Base-by-base conservation (phyloP, 768 basidiomycete genomes). In the Lactarius pseudohatsudake region DNA sequence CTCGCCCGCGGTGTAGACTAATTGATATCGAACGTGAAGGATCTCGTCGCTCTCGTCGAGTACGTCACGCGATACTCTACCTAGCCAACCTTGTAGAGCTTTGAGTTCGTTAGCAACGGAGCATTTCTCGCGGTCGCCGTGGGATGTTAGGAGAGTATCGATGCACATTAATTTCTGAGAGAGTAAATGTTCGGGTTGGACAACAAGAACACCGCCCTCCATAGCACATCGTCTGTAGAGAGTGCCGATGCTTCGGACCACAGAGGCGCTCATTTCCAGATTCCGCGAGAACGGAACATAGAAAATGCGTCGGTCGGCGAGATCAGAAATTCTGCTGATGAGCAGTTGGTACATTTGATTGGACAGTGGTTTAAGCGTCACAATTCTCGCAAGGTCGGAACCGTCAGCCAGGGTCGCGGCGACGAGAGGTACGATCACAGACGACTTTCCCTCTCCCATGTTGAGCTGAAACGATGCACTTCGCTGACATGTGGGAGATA, bases 391-490 rank as follows among this genome's bases (percentile, higher is more conserved):
- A 1, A 85, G 75, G 38, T 74, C 77, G 1, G 74, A 11, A 0
- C 81, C 78, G 68, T 85, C 76, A 0, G 84, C 79, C 4, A 85
- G 75, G 2, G 71, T 69, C 4, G 77, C 69, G 0, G 76, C 75
- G 1, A 78, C 73, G 34, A 85, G 73, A 0, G 85, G 85, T 2
- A 85, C 77, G 20, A 86, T 86, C 3, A 83, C 82, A 4, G 79
- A 77, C 11, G 82, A 79, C 65, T 86, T 85, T 1, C 84, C 85
- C 64, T 86, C 84, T 3, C 84, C 84, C 84, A 86, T 86, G 56
- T 86, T 84, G n/a, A 85, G 78, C 45, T 85, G 84, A 34, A 82
- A 72, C 6, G 77, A 72, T 0, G 79, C 78, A 59, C 81, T 86
- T 11, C 68, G 15, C 1, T 66, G 64, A 0, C 73, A 76, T 0